Evolutionary conservation across 2,329 filamentous ascomycete genomes (phyloP).

Genomic region (Aspergillus sergii): DNA sequence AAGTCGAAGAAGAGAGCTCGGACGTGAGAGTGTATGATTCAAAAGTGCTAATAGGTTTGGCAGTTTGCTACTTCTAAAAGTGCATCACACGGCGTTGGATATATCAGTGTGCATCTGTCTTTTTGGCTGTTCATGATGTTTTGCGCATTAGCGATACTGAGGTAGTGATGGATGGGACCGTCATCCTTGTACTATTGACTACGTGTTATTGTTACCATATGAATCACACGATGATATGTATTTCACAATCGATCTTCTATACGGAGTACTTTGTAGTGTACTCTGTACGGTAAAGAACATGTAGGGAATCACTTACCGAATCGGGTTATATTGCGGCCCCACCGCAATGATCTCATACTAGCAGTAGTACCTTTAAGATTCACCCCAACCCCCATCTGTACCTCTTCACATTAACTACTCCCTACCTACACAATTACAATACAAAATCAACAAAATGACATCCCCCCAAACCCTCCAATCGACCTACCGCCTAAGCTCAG

Average conservation of each 20-base stretch:
- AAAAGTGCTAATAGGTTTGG: constrained; percentile 8
- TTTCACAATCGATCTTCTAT: neutral
- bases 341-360: constrained; percentile 1
- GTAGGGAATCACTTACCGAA: neutral
- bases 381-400: neutral
- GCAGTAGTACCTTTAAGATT: neutral
- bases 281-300: too few species aligned
- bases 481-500: constrained; percentile 59
- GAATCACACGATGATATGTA: constrained; percentile 4
- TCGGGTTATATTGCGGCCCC: neutral
- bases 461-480: constrained; percentile 24
- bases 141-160: constrained; percentile 16
- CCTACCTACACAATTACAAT: neutral
- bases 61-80: constrained; percentile 9
- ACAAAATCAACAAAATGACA: constrained; percentile 12
- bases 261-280: too few species aligned
- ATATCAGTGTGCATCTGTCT: constrained; percentile 5
- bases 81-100: constrained; percentile 15
- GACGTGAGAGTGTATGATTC: constrained; percentile 1
- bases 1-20: constrained; percentile 14
- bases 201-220: constrained; percentile 5
- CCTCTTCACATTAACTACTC: neutral
- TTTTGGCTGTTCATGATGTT: constrained; percentile 4
- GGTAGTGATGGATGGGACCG: constrained; percentile 7
- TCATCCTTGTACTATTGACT: constrained; percentile 4